A percentile compares a stretch with the other conserved stretches of the same genome.
phyloP scores from a whole-genome alignment of 805 yeast species.

The Sugiyamaella lignohabitans region DNA sequence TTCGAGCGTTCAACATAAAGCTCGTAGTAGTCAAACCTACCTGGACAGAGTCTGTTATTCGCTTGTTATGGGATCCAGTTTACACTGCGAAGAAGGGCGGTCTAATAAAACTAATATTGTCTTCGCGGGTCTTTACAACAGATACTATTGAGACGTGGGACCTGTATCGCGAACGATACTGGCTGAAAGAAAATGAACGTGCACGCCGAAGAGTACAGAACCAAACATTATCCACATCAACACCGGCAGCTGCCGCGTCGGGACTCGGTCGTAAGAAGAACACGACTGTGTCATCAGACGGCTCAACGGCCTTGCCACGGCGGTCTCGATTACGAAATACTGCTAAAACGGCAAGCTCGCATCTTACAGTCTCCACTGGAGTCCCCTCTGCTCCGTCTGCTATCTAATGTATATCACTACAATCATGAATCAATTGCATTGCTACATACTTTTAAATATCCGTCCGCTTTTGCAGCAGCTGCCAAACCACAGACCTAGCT shows the following conservation, averaged over 20 bases:
- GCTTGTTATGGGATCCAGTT: constrained; percentile 26
- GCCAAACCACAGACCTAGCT: too few relatives aligned
- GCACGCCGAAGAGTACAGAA: not conserved
- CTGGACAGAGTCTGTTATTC: constrained; percentile 24
- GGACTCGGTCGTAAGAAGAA: not conserved
- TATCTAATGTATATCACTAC: too few relatives aligned
- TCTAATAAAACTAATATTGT: constrained; percentile 73
- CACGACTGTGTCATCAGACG: not conserved
- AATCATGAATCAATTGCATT: too few relatives aligned
- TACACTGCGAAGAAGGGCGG: constrained; percentile 37
- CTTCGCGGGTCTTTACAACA: constrained; percentile 74
- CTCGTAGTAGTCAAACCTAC: constrained; percentile 39
- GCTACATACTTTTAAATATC: too few relatives aligned
- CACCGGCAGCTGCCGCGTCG: not conserved
- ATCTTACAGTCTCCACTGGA: too few relatives aligned
- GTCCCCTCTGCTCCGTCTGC: too few relatives aligned
- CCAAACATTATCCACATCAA: not conserved
- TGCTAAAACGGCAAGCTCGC: not conserved
- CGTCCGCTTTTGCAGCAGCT: too few relatives aligned
- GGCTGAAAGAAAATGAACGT: constrained; percentile 66
- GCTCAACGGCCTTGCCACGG: not conserved
- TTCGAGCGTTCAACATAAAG: constrained; percentile 74
- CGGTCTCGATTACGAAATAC: not conserved
- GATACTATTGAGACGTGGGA: constrained; percentile 94
- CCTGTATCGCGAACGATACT: constrained; percentile 82